phyloP scores from a whole-genome alignment of 345 rosid species.

The Euphorbia pulcherrima region DNA sequence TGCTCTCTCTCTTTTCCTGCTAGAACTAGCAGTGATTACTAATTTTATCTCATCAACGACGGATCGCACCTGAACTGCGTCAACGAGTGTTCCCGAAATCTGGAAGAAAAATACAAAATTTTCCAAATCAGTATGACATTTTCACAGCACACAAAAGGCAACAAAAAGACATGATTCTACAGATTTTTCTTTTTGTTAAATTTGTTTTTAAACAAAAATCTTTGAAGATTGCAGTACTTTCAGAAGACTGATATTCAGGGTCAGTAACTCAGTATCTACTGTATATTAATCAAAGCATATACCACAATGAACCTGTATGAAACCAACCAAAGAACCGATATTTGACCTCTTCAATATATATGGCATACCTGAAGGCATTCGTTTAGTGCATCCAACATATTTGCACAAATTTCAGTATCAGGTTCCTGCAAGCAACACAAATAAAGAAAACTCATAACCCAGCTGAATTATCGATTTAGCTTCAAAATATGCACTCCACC shows the following conservation, averaged over 20 bases:
- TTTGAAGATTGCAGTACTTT: not conserved
- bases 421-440: constrained; percentile 73
- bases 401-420: constrained; percentile 93
- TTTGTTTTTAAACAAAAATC: too few species aligned
- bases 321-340: not conserved
- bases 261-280: not conserved
- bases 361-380: constrained; percentile 91
- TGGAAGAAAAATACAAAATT: constrained; percentile 32
- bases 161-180: not conserved
- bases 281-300: not conserved
- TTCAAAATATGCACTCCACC: not conserved
- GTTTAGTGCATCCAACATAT: constrained; percentile 91
- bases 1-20: constrained; percentile 87
- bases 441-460: constrained; percentile 2
- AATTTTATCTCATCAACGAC: constrained; percentile 88
- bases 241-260: not conserved
- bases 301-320: not conserved
- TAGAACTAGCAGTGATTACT: constrained; percentile 93
- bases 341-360: not conserved
- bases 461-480: not conserved
- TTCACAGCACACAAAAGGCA: not conserved
- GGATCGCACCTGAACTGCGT: constrained; percentile 82
- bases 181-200: too few species aligned
- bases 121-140: not conserved
- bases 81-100: constrained; percentile 79